These are phyloP conservation scores for Conoideocrella luteorostrata DNA, from an alignment of 2,329 filamentous ascomycete genomes.

Conservation along the genomic window DNA sequence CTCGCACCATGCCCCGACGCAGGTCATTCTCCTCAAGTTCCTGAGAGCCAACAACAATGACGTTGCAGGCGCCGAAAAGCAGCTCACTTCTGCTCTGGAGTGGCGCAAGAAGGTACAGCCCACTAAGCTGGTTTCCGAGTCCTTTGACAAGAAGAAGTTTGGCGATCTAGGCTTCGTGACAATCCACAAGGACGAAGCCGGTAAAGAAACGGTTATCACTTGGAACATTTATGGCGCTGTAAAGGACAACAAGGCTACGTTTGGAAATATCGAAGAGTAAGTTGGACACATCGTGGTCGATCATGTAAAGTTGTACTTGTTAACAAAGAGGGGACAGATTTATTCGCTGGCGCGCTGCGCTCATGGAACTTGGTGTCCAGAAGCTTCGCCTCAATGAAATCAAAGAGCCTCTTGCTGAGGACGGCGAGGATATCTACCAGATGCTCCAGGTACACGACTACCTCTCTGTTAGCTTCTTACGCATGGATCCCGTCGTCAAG, in stretches of 20 bases:
- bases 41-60: slow-evolving; percentile 83
- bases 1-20: slow-evolving; percentile 61
- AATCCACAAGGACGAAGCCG: slow-evolving; percentile 51
- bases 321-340: slow-evolving; percentile 62
- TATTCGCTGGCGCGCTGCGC: slow-evolving; percentile 78
- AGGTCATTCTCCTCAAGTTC: slow-evolving; percentile 87
- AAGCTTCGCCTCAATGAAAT: slow-evolving; percentile 66
- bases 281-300: slow-evolving; percentile 26
- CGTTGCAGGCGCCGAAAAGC: slow-evolving; percentile 64
- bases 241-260: slow-evolving; percentile 76
- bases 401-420: slow-evolving; percentile 64
- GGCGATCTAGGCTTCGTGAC: slow-evolving; percentile 75
- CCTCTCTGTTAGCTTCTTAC: slow-evolving; percentile 77
- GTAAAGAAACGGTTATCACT: slow-evolving; percentile 61
- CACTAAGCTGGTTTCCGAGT: slow-evolving; percentile 53
- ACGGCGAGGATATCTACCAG: slow-evolving; percentile 75
- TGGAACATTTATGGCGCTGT: slow-evolving; percentile 93
- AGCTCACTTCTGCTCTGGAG: slow-evolving; percentile 70
- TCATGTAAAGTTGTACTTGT: no score
- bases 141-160: slow-evolving; percentile 66
- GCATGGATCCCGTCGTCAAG: slow-evolving; percentile 71
- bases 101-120: slow-evolving; percentile 79
- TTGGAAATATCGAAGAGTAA: slow-evolving; percentile 75
- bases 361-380: slow-evolving; percentile 81
- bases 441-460: slow-evolving; percentile 95